A percentile compares a stretch with the other conserved stretches of the same genome.
phyloP scores from a whole-genome alignment of 768 basidiomycete genomes.

The Leccinum sublutescens region DNA sequence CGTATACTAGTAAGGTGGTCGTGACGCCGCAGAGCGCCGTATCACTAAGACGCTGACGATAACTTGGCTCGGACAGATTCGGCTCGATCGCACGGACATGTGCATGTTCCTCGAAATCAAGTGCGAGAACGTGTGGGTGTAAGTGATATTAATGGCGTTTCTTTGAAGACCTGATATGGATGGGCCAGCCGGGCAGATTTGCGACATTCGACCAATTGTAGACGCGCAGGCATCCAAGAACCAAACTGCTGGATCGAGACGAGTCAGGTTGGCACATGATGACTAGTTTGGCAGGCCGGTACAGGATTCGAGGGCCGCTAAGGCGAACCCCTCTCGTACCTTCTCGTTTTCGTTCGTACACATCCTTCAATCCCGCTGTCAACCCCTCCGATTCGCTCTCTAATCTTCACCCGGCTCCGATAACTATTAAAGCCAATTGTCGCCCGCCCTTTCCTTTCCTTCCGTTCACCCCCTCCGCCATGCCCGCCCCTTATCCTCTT shows the following conservation, averaged over 20 bases:
- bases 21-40: slow-evolving; percentile 18
- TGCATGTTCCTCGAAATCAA: neutral
- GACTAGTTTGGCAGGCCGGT: slow-evolving; percentile 35
- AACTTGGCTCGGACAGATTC: neutral
- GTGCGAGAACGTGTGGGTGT: slow-evolving; percentile 5
- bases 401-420: slow-evolving; percentile 33
- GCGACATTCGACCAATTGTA: slow-evolving; percentile 20
- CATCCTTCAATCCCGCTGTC: slow-evolving; percentile 25
- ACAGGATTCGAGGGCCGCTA: slow-evolving; percentile 32
- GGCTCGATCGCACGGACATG: slow-evolving; percentile 9
- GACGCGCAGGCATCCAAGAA: slow-evolving; percentile 18
- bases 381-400: slow-evolving; percentile 31
- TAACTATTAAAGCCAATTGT: slow-evolving; percentile 36
- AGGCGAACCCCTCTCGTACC: slow-evolving; percentile 46
- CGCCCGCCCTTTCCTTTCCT: slow-evolving; percentile 19
- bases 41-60: slow-evolving; percentile 7
- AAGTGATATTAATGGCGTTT: slow-evolving; percentile 22
- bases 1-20: slow-evolving; percentile 1
- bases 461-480: slow-evolving; percentile 32
- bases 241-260: slow-evolving; percentile 34
- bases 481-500: slow-evolving; percentile 42
- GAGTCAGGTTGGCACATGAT: slow-evolving; percentile 44
- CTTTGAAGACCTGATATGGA: slow-evolving; percentile 21
- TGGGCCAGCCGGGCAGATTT: slow-evolving; percentile 18
- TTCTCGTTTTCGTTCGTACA: slow-evolving; percentile 27